phyloP scores from a whole-genome alignment of 108 stramenopile genomes.

The Stephanodiscus minutulus region DNA sequence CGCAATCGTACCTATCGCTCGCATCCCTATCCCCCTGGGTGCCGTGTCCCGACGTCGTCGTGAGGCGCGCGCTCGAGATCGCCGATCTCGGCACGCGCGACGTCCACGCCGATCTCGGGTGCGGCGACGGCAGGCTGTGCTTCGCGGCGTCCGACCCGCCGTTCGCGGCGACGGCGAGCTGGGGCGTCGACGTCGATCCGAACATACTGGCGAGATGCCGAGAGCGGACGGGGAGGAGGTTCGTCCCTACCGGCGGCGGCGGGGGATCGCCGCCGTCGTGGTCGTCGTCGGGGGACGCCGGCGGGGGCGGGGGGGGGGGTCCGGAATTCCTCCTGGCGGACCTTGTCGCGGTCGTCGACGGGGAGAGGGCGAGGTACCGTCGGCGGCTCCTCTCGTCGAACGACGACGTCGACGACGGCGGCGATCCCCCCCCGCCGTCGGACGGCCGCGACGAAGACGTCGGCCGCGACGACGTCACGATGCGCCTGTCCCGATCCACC shows the following conservation, averaged over 20 bases:
- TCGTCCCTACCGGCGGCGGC: constrained; percentile 18
- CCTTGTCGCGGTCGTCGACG: constrained; percentile 47
- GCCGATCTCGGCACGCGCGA: constrained; percentile 54
- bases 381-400: neutral
- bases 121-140: constrained; percentile 86
- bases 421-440: constrained; percentile 1
- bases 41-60: constrained; percentile 77
- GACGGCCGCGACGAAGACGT: neutral
- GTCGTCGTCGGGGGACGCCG: neutral
- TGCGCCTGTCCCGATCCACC: constrained; percentile 46
- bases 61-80: constrained; percentile 71
- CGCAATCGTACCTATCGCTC: constrained; percentile 68
- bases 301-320: constrained; percentile 30
- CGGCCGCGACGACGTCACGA: constrained; percentile 29
- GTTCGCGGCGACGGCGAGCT: constrained; percentile 49
- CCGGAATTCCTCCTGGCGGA: constrained; percentile 71
- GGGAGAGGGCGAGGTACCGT: constrained; percentile 29
- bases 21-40: constrained; percentile 82
- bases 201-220: constrained; percentile 57
- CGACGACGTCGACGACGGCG: neutral
- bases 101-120: constrained; percentile 82
- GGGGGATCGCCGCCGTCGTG: neutral
- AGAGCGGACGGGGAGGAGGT: constrained; percentile 29
- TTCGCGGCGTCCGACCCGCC: constrained; percentile 67
- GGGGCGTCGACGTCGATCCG: constrained; percentile 82